Evolutionary conservation across 2,329 filamentous ascomycete species (phyloP), one percentile per base, ranked within the genome.

Genomic region (Aspergillus sp.): DNA sequence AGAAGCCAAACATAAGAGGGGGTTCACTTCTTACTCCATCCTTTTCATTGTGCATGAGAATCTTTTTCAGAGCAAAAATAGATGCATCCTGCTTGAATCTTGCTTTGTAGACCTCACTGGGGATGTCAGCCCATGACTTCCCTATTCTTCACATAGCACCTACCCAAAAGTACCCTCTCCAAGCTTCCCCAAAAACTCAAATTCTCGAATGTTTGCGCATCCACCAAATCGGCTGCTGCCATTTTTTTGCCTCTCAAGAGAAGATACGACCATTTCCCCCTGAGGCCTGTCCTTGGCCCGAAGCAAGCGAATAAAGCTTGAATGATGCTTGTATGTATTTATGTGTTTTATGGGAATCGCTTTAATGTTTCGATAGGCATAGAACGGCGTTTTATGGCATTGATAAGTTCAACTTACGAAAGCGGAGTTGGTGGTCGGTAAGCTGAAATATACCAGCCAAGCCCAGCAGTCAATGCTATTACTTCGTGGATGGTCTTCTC

Each of bases 21-120:
- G 19, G 19, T 19, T 19, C 26, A 26, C 12, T 39, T 71, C 82
- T 58, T 70, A 87, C 83, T 43, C 93, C 93, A 69, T 98, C 93
- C 67, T 96, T 97, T 73, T 98, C 93, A 67, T 97, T 94, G 67
- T 97, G 93, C 87, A 97, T 96, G 55, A 98, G 81, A 56, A 98
- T 98, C 77, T 97, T 97, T 74, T 98, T 98, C 61, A 98, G 70
- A 3, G 93, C 93, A 50, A 95, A 86, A 41, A 91, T 68, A 27
- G 80, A 77, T 45, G 86, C 85, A 1, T 82, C 86, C 60, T 79
- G 85, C 59, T 81, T 83, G 29, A 86, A 88, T 51, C 80, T 80
- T 51, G 89, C 93, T 62, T 91, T 93, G 68, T 95, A 88, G 35
- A 97, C 93, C 72, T 97, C 89, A 56, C 84, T 86, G 52, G 48